phyloP scores from a whole-genome alignment of 2,329 filamentous ascomycete species.

The Blastomyces emzantsi region DNA sequence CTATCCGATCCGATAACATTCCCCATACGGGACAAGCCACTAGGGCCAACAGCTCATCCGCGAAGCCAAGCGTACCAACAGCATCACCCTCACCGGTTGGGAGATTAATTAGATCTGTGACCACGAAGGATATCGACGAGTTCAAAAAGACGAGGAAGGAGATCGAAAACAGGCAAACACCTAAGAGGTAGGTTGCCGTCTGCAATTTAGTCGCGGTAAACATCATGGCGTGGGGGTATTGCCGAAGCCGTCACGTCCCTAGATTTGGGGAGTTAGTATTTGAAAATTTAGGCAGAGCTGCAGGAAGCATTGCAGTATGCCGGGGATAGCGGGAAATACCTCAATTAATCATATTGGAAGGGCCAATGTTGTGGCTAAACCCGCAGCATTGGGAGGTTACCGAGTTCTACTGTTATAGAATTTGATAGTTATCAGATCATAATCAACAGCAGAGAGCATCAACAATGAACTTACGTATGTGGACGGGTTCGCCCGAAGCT shows the following conservation, averaged over 20 bases:
- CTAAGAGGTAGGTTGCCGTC: constrained; percentile 51
- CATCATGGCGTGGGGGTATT: constrained; percentile 17
- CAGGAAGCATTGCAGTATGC: not conserved
- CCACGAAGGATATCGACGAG: constrained; percentile 54
- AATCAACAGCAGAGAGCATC: no score
- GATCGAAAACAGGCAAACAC: constrained; percentile 56
- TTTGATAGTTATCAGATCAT: not conserved
- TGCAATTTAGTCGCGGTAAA: constrained; percentile 52
- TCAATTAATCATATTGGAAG: not conserved
- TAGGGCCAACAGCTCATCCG: constrained; percentile 42
- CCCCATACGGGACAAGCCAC: constrained; percentile 43
- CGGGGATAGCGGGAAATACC: not conserved
- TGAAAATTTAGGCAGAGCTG: not conserved
- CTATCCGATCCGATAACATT: constrained; percentile 42
- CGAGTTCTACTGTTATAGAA: not conserved
- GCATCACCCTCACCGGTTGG: constrained; percentile 50
- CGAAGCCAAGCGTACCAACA: constrained; percentile 47
- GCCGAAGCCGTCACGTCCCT: not conserved
- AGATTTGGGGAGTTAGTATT: not conserved
- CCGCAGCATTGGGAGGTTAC: not conserved
- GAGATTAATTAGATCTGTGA: constrained; percentile 53
- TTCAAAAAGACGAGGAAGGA: constrained; percentile 59
- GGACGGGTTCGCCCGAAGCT: no score
- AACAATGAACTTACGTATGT: no score
- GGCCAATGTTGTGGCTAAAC: not conserved